phyloP scores from a whole-genome alignment of 2,329 filamentous ascomycete genomes.

The Talaromyces sp. region DNA sequence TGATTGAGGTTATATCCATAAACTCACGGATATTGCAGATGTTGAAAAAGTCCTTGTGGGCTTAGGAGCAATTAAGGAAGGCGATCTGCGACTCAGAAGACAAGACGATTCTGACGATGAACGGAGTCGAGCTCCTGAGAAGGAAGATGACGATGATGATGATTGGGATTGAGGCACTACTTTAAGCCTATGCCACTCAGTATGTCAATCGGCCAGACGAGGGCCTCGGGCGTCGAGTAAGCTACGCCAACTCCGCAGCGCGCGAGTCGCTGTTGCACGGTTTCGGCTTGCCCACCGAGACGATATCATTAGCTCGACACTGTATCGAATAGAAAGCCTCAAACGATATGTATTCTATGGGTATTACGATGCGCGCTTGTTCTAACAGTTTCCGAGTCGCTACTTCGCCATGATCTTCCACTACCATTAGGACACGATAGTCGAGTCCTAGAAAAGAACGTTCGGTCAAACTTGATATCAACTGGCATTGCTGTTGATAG shows the following conservation, averaged over 20 bases:
- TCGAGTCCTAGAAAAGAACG: neutral
- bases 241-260: neutral
- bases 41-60: constrained; percentile 78
- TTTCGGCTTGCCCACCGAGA: neutral
- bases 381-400: neutral
- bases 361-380: neutral
- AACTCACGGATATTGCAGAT: constrained; percentile 42
- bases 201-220: neutral
- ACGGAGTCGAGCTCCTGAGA: constrained; percentile 51
- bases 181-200: neutral
- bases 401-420: neutral
- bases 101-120: constrained; percentile 46
- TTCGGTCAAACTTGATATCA: neutral
- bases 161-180: constrained; percentile 18
- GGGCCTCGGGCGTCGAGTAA: neutral
- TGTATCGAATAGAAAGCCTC: neutral
- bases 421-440: neutral
- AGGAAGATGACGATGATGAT: constrained; percentile 38
- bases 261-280: neutral
- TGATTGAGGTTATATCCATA: neutral
- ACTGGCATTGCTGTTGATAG: neutral
- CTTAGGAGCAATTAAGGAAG: constrained; percentile 71
- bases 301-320: neutral
- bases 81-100: constrained; percentile 59
- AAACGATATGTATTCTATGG: neutral